A percentile compares a stretch with the other conserved stretches of the same genome.
Conservation (phyloP, 2,329 filamentous ascomycete species). For the Pseudophaeomoniella oleicola region DNA sequence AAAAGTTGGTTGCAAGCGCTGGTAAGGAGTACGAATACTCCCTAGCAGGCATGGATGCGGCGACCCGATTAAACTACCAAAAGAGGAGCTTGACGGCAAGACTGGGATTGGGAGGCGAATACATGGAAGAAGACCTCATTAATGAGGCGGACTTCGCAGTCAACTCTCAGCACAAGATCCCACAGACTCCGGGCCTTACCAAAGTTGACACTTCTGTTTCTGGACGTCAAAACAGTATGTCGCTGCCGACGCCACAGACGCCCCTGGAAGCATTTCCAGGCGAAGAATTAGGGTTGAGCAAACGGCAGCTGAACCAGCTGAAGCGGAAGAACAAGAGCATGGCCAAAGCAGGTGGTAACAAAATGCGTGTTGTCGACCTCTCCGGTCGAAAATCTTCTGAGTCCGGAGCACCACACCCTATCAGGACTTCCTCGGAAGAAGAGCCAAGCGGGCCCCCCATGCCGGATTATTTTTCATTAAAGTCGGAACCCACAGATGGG, state of each 20-base stretch:
- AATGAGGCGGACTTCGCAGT: conserved; percentile 46
- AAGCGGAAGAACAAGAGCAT: conserved; percentile 90
- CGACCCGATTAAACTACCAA: conserved; percentile 66
- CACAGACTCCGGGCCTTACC: conserved; percentile 24
- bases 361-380: conserved; percentile 79
- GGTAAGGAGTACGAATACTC: conserved; percentile 74
- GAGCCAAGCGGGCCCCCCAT: conserved; percentile 47
- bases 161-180: conserved; percentile 27
- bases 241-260: conserved; percentile 23
- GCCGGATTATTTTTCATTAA: conserved; percentile 80
- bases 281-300: conserved; percentile 66
- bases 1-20: conserved; percentile 66
- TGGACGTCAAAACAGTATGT: conserved; percentile 28
- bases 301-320: conserved; percentile 82
- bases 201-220: conserved; percentile 37
- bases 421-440: conserved; percentile 46
- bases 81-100: conserved; percentile 76
- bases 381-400: conserved; percentile 53
- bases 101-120: conserved; percentile 71
- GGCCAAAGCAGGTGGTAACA: conserved; percentile 76
- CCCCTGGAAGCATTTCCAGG: conserved; percentile 28
- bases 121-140: conserved; percentile 71
- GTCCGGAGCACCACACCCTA: conserved; percentile 36
- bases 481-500: conserved; percentile 68
- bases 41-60: conserved; percentile 66